These are phyloP conservation scores for Mangifera indica DNA, from an alignment of 345 rosid genomes.

Conservation along the genomic window DNA sequence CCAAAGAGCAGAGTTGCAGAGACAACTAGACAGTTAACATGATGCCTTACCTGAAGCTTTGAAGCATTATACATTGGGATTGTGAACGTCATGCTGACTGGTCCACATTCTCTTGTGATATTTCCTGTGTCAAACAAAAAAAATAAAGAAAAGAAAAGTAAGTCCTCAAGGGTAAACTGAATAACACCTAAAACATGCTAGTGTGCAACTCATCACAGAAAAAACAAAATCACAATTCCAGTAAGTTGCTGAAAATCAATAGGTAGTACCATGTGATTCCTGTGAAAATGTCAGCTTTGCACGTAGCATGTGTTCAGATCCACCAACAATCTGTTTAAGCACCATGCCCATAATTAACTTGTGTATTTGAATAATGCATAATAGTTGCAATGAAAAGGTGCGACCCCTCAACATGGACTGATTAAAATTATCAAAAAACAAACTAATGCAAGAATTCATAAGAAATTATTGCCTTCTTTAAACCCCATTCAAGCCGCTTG, in stretches of 20 bases:
- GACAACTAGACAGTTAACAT: conserved; percentile 4
- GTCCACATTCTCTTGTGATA: conserved; percentile 93
- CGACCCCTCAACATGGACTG: not conserved
- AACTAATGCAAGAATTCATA: not conserved
- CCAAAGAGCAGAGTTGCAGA: conserved; percentile 2
- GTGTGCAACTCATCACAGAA: not conserved
- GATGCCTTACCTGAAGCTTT: conserved; percentile 70
- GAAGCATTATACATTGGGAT: conserved; percentile 97
- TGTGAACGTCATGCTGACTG: conserved; percentile 94
- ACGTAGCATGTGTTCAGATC: conserved; percentile 84
- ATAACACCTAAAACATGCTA: not conserved
- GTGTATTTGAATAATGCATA: not conserved
- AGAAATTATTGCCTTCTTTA: conserved; percentile 67
- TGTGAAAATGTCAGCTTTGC: conserved; percentile 97
- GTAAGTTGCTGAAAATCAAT: conserved; percentile 7
- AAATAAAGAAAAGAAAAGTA: not conserved
- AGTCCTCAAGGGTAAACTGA: not conserved
- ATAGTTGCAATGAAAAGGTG: conserved; percentile 4
- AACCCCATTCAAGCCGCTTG: conserved; percentile 87
- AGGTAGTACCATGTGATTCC: conserved; percentile 66
- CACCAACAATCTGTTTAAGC: conserved; percentile 78
- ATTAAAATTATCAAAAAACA: conserved; percentile 4
- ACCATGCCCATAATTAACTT: conserved; percentile 13
- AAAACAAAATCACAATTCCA: not conserved
- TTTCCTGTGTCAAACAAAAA: conserved; percentile 54